phyloP scores from a whole-genome alignment of 2,329 filamentous ascomycete genomes.

The Pestalotiopsis sp. region DNA sequence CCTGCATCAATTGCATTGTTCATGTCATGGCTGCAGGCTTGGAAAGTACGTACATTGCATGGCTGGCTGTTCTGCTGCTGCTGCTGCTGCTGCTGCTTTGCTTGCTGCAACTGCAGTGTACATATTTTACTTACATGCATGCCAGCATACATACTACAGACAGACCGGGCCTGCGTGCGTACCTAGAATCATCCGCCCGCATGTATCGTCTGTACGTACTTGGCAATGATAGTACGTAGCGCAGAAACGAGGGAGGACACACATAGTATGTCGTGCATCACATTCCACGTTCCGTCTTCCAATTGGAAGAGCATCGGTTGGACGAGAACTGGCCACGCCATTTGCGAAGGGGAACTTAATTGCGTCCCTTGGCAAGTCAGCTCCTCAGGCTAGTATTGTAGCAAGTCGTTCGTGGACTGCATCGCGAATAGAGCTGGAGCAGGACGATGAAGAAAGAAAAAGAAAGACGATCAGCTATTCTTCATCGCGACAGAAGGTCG shows the following conservation, averaged over 20 bases:
- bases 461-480: too few species aligned
- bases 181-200: not conserved
- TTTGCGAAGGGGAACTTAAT: slow-evolving; percentile 11
- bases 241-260: not conserved
- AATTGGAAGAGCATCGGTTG: slow-evolving; percentile 14
- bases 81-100: not conserved
- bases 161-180: not conserved
- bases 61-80: not conserved
- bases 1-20: slow-evolving; percentile 12
- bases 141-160: not conserved
- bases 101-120: too few species aligned
- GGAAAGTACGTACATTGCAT: not conserved
- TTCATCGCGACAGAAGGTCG: too few species aligned
- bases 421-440: not conserved
- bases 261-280: slow-evolving; percentile 15
- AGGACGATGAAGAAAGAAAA: not conserved
- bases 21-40: not conserved
- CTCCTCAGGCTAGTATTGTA: not conserved
- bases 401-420: not conserved
- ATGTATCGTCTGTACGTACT: not conserved
- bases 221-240: not conserved
- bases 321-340: slow-evolving; percentile 11
- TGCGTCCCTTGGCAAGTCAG: slow-evolving; percentile 8
- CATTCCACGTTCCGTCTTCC: slow-evolving; percentile 17
- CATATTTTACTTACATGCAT: too few species aligned